These are phyloP conservation scores for Schizonepeta tenuifolia DNA, from an alignment of 257 asterid species.

Conservation along the genomic window DNA sequence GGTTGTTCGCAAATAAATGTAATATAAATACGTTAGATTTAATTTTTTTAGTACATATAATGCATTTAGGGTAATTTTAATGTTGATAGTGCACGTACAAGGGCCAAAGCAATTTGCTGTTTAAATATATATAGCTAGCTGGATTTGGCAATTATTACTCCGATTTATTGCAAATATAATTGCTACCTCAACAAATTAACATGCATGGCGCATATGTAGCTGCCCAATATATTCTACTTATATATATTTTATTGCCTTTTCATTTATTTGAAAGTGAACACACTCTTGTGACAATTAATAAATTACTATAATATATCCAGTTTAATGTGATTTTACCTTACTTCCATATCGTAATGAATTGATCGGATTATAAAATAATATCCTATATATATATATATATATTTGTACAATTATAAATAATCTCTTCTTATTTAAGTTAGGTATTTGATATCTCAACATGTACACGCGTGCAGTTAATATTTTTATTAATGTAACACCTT, in stretches of 20 bases:
- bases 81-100: slow-evolving; percentile 1
- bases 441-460: too few species aligned
- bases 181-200: slow-evolving; percentile 1
- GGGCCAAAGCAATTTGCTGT: background rate
- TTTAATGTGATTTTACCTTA: background rate
- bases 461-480: too few species aligned
- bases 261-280: background rate
- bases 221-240: background rate
- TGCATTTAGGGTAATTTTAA: slow-evolving; percentile 18
- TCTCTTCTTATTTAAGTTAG: too few species aligned
- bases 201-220: background rate
- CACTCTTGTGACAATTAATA: background rate
- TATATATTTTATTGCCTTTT: background rate
- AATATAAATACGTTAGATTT: background rate
- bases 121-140: background rate
- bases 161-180: background rate
- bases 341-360: background rate
- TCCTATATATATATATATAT: too few species aligned
- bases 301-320: background rate
- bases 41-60: background rate
- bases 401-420: background rate
- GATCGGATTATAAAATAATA: background rate
- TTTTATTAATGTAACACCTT: background rate
- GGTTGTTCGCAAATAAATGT: slow-evolving; percentile 13
- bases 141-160: slow-evolving; percentile 4